phyloP scores from a whole-genome alignment of 2,329 filamentous ascomycete species.

The Trichoderma sp. region DNA sequence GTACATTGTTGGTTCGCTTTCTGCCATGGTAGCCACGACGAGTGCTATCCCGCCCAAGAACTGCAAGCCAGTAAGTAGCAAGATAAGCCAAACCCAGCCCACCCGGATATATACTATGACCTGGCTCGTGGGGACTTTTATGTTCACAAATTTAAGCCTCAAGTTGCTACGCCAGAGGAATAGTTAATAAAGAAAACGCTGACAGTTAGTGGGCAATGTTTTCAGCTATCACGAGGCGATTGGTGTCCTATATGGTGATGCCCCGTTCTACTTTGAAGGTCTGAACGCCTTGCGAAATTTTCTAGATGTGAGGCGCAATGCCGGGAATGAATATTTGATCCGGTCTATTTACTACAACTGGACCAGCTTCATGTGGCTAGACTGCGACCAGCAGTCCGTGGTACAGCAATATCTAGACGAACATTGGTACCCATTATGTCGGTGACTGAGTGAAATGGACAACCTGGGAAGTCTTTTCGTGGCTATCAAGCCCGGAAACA shows the following conservation, averaged over 20 bases:
- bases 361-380: not conserved
- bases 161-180: too few relatives aligned
- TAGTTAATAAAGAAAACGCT: too few relatives aligned
- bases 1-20: too few relatives aligned
- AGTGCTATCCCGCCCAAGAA: too few relatives aligned
- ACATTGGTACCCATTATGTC: not conserved
- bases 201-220: not conserved
- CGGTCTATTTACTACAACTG: not conserved
- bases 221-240: not conserved
- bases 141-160: too few relatives aligned
- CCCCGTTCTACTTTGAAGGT: not conserved
- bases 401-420: not conserved
- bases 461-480: not conserved
- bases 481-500: not conserved
- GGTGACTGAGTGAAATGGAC: not conserved
- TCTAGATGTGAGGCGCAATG: not conserved
- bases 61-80: too few relatives aligned
- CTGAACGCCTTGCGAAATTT: not conserved
- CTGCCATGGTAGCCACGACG: too few relatives aligned
- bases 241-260: not conserved
- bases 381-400: not conserved
- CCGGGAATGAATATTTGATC: not conserved
- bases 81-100: too few relatives aligned
- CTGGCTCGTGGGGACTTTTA: too few relatives aligned
- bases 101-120: too few relatives aligned